Base-by-base conservation (phyloP, 2,329 filamentous ascomycete genomes). In the Colletotrichum liaoningense region DNA sequence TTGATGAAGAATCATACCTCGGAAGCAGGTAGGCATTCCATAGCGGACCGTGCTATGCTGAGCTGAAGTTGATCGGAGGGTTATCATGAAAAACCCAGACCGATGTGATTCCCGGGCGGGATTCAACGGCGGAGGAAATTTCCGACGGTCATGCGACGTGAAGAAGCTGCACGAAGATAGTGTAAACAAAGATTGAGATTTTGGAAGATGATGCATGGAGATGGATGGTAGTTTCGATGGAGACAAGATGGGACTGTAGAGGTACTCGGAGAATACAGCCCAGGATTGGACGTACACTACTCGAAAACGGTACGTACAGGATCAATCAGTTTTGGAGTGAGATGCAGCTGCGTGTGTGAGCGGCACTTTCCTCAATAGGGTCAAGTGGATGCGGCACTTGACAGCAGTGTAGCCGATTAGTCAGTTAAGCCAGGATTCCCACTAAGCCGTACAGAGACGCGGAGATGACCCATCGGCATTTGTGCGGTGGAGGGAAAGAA, bases 391-490 rank as follows among this genome's bases (percentile, higher is more conserved):
- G 26, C 67, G 67, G 67, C 56, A 73, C 55, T 65, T 73, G 55
- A n/a, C 42, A 64, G 35, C 64, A 72, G 64, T 28, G 58, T 35
- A 68, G 64, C 69, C 70, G 59, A 65, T 73, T 73, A 65, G 66
- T 73, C 66, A 73, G 58, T 63, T 11, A 5, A 2, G 30, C 11
- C 5, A 12, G 22, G 24, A 7, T 54, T 2, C 19, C 3, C 24
- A 35, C 59, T 16, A 64, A 46, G 22, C 38, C 64, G 11, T 30
- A 63, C 3, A 12, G 30, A 33, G 58, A 54, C 14, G 16, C n/a
- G 49, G 66, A 67, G 26, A n/a, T 30, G 24, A 26, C 24, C 42
- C 49, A 26, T 30, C 16, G 22, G 30, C 22, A 26, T 8, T 55
- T 12, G n/a, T 12, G 49, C 22, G 19, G 28, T 24, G 16, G 19